A percentile compares a stretch with the other conserved stretches of the same genome.
Evolutionary conservation across 805 yeast species (phyloP).

Genomic region (Schwanniomyces polymorphus): DNA sequence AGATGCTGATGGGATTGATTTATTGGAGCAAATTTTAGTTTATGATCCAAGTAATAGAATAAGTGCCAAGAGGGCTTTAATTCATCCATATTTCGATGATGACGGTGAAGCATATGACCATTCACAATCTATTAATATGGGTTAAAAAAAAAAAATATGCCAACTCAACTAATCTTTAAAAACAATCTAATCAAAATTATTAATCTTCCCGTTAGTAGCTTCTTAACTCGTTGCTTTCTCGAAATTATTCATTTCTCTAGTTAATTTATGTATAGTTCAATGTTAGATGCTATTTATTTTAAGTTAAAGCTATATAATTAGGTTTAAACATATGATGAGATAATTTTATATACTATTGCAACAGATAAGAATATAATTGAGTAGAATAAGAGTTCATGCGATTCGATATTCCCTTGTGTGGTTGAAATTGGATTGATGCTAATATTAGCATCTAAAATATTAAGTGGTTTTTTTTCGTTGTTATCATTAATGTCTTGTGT

Average conservation of each 20-base stretch:
- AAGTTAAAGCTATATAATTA: neutral
- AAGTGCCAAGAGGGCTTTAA: conserved; percentile 88
- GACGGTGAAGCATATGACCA: conserved; percentile 37
- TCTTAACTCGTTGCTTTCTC: neutral
- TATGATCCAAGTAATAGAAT: conserved; percentile 94
- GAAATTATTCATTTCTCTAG: neutral
- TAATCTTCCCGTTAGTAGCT: neutral
- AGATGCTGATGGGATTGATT: conserved; percentile 81
- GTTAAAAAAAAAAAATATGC: conserved; percentile 18
- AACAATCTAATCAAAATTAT: neutral
- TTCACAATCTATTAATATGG: conserved; percentile 41
- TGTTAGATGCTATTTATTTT: neutral
- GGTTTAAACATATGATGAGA: neutral
- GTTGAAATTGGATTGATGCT: neutral
- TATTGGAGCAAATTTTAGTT: conserved; percentile 73
- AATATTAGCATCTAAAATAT: neutral
- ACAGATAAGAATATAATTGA: neutral
- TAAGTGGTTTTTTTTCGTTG: neutral
- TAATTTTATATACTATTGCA: neutral
- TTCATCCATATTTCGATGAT: conserved; percentile 83
- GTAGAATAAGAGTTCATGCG: neutral
- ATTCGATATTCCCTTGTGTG: neutral
- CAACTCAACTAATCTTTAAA: neutral
- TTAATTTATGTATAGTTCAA: neutral
- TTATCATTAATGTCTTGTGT: neutral